Evolutionary conservation across 257 asterid genomes (phyloP).

Genomic region (Nicotiana benthamiana): DNA sequence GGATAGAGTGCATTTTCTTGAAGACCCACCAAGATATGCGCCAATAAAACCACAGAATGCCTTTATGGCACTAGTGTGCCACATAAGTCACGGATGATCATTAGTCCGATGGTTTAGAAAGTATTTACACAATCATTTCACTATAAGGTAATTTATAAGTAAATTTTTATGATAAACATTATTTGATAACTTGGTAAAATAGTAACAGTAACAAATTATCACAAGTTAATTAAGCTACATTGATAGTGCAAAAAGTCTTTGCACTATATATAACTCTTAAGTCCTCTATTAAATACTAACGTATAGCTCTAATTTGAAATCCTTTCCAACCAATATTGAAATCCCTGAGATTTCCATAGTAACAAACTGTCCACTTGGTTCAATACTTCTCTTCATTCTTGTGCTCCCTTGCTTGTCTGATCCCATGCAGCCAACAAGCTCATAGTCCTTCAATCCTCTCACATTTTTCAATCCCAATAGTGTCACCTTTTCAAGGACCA

Average conservation of each 20-base stretch:
- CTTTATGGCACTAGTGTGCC: too few species aligned
- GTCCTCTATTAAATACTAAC: neutral
- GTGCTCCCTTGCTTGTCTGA: conserved; percentile 2
- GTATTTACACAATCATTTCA: too few species aligned
- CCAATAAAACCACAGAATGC: too few species aligned
- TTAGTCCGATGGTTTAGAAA: too few species aligned
- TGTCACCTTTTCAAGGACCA: conserved; percentile 25
- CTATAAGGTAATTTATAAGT: neutral
- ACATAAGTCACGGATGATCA: too few species aligned
- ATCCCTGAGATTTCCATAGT: conserved; percentile 21
- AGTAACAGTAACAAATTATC: neutral
- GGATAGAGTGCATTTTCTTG: too few species aligned
- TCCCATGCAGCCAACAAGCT: conserved; percentile 11
- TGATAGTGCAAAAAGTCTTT: neutral
- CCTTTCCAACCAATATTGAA: conserved; percentile 24
- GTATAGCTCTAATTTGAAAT: conserved; percentile 24
- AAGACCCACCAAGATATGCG: too few species aligned
- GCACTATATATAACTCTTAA: neutral
- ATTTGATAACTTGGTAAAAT: neutral
- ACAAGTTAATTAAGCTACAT: neutral
- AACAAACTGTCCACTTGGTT: conserved; percentile 8
- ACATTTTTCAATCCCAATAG: conserved; percentile 27
- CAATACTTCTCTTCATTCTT: neutral
- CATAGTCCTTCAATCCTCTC: conserved; percentile 6
- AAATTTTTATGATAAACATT: neutral